These are phyloP conservation scores for Lepidium sativum DNA, from an alignment of 345 rosid species.

Conservation along the genomic window DNA sequence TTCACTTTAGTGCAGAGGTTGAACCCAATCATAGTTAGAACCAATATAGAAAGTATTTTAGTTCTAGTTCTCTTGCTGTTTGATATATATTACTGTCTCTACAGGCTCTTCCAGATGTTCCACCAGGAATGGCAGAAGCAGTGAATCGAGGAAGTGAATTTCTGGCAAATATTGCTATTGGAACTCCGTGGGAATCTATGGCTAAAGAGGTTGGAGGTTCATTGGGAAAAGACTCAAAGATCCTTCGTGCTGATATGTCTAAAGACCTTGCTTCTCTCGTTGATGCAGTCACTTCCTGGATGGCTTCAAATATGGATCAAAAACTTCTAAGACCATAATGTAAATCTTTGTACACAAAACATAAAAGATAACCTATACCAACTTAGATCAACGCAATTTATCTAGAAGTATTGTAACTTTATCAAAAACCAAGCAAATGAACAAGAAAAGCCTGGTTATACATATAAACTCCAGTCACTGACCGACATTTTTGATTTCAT, in stretches of 20 bases:
- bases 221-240: constrained; percentile 53
- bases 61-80: no score
- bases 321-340: constrained; percentile 41
- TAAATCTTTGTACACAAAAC: constrained; percentile 5
- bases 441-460: not conserved
- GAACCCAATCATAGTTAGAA: not conserved
- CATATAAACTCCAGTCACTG: not conserved
- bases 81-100: not conserved
- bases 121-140: constrained; percentile 97
- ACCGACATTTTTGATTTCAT: not conserved
- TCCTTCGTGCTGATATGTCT: constrained; percentile 57
- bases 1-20: not conserved
- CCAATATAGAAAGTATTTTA: not conserved
- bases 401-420: not conserved
- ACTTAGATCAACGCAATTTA: not conserved
- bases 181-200: constrained; percentile 91
- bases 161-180: constrained; percentile 62
- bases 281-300: constrained; percentile 75
- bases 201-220: constrained; percentile 88
- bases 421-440: not conserved
- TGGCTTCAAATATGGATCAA: constrained; percentile 59
- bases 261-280: constrained; percentile 64
- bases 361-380: not conserved
- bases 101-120: constrained; percentile 88
- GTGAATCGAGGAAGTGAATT: constrained; percentile 84